A percentile compares a stretch with the other conserved stretches of the same genome.
Conservation (phyloP, 2,329 filamentous ascomycete species). For the Talaromyces sp. region DNA sequence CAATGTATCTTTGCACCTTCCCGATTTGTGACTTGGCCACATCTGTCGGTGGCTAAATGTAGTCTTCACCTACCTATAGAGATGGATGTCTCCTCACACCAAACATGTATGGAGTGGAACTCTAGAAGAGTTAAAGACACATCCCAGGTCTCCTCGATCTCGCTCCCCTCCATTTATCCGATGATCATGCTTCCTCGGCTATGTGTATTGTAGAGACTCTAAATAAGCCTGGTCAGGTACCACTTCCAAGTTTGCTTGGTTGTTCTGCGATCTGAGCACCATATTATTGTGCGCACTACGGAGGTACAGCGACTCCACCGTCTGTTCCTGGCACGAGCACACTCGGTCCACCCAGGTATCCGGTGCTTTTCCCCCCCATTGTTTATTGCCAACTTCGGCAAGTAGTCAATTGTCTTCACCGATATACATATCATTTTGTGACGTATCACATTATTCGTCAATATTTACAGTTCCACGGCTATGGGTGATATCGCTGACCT, state of each 20-base stretch:
- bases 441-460: background rate
- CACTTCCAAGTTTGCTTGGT: slow-evolving; percentile 1
- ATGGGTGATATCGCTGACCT: background rate
- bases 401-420: background rate
- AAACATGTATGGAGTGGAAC: background rate
- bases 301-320: too few relatives aligned
- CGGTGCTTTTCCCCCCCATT: background rate
- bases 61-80: background rate
- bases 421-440: background rate
- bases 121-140: background rate
- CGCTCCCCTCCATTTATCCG: background rate
- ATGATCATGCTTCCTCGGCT: slow-evolving; percentile 1
- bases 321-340: background rate
- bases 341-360: background rate
- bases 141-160: background rate
- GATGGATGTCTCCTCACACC: background rate
- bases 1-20: background rate
- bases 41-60: background rate
- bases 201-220: background rate
- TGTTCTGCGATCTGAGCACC: slow-evolving; percentile 2
- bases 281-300: background rate
- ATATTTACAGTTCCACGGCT: too few relatives aligned
- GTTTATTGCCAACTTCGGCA: background rate
- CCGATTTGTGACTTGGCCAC: background rate
- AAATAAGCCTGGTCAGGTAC: background rate